phyloP scores from a whole-genome alignment of 208 protist genomes.

The Vickermania ingenoplastis region DNA sequence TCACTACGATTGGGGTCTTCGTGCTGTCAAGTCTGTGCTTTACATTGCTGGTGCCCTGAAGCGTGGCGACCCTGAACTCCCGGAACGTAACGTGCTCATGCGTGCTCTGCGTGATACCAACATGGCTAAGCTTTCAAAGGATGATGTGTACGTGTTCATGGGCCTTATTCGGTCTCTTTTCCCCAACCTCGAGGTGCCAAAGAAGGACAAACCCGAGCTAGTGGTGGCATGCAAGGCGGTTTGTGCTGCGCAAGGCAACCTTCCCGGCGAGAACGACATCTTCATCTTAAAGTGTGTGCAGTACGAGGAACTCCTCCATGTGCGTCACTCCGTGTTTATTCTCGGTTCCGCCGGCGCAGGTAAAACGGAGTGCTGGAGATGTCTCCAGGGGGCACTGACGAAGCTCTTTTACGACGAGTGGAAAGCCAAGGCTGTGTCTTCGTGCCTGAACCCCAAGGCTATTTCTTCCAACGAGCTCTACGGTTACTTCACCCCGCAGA shows the following conservation, averaged over 20 bases:
- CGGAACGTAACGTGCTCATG: conserved; percentile 96
- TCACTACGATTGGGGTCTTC: conserved; percentile 99
- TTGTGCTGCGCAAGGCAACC: conserved; percentile 84
- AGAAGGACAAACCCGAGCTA: conserved; percentile 91
- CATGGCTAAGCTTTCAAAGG: conserved; percentile 96
- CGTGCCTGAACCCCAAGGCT: conserved; percentile 97
- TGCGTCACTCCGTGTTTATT: conserved; percentile 98
- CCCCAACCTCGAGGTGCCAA: conserved; percentile 92
- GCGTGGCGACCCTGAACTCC: conserved; percentile 90
- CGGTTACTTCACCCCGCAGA: conserved; percentile 95
- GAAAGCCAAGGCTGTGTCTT: conserved; percentile 87
- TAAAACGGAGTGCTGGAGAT: conserved; percentile 96
- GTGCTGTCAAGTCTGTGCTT: conserved; percentile 97
- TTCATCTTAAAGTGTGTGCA: conserved; percentile 98
- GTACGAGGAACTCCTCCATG: conserved; percentile 96
- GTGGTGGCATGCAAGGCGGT: conserved; percentile 87
- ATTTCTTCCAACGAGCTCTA: conserved; percentile 98
- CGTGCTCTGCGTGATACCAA: conserved; percentile 96
- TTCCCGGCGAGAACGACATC: conserved; percentile 95
- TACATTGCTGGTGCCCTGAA: conserved; percentile 96
- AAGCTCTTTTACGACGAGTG: conserved; percentile 84
- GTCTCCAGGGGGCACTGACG: conserved; percentile 89
- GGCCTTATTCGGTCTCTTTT: conserved; percentile 96
- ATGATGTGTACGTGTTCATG: conserved; percentile 98
- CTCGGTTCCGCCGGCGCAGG: conserved; percentile 93